Conservation (phyloP, 2,329 filamentous ascomycete genomes). For the Aspergillus phoenicis region DNA sequence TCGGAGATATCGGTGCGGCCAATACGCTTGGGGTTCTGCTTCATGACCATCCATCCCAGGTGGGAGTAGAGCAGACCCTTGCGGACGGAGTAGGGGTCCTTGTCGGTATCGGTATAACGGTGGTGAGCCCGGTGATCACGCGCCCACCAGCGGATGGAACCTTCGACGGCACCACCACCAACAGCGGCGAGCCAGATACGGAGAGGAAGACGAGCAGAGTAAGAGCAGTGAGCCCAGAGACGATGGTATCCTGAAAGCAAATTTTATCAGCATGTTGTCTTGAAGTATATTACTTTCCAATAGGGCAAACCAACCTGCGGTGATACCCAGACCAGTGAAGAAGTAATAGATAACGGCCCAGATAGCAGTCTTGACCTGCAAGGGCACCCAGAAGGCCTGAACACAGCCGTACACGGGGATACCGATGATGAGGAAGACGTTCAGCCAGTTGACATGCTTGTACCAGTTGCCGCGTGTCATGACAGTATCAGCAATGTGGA, state of each 20-base stretch:
- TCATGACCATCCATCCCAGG: constrained; percentile 90
- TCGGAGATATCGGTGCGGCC: constrained; percentile 87
- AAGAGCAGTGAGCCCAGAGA: constrained; percentile 84
- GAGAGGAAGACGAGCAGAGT: constrained; percentile 74
- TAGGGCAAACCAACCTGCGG: constrained; percentile 60
- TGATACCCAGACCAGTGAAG: constrained; percentile 78
- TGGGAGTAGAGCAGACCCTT: constrained; percentile 84
- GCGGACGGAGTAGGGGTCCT: constrained; percentile 87
- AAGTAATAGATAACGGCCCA: constrained; percentile 81
- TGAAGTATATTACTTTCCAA: not conserved
- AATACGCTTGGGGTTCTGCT: constrained; percentile 87
- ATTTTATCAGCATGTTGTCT: constrained; percentile 9
- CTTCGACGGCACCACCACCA: constrained; percentile 80
- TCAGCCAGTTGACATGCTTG: constrained; percentile 93
- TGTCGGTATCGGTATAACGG: constrained; percentile 88
- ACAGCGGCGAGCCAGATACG: constrained; percentile 80
- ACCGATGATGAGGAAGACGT: constrained; percentile 76
- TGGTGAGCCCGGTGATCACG: constrained; percentile 85
- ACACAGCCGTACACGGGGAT: constrained; percentile 75
- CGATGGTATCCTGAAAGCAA: constrained; percentile 67
- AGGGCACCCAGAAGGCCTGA: constrained; percentile 75
- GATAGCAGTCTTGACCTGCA: constrained; percentile 69
- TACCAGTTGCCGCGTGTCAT: constrained; percentile 84
- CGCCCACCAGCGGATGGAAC: constrained; percentile 87
- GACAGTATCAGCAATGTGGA: constrained; percentile 81